Evolutionary conservation across 1,139 yeast species (phyloP).

Genomic region (Geotrichum candidum): DNA sequence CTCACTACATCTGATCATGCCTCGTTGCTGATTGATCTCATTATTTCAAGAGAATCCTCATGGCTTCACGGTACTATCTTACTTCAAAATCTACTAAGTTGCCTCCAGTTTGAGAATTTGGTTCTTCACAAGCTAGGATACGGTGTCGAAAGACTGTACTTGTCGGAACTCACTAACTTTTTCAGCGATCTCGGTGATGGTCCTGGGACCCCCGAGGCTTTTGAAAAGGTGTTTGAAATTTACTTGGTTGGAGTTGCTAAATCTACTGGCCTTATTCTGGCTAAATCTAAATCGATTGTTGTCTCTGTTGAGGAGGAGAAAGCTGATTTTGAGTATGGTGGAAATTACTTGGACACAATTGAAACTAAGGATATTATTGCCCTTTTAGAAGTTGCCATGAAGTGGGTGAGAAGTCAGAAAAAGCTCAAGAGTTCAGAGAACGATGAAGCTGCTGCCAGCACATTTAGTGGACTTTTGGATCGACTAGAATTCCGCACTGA

Average conservation of each 20-base stretch:
- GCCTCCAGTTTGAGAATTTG: slow-evolving; percentile 34
- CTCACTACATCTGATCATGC: slow-evolving; percentile 25
- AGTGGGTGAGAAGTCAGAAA: slow-evolving; percentile 13
- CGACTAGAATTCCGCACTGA: slow-evolving; percentile 23
- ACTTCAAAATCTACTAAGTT: slow-evolving; percentile 35
- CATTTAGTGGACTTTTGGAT: slow-evolving; percentile 13
- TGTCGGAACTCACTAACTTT: slow-evolving; percentile 3
- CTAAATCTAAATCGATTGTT: slow-evolving; percentile 1
- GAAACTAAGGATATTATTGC: slow-evolving; percentile 22
- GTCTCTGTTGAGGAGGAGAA: slow-evolving; percentile 13
- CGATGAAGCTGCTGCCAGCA: slow-evolving; percentile 9
- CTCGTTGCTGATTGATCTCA: slow-evolving; percentile 29
- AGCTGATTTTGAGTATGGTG: slow-evolving; percentile 13
- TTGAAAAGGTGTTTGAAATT: slow-evolving; percentile 26
- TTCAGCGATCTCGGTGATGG: background rate
- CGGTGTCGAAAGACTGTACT: background rate
- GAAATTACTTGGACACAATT: slow-evolving; percentile 23
- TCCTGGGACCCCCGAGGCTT: slow-evolving; percentile 11
- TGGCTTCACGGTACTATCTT: slow-evolving; percentile 38
- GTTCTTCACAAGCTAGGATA: slow-evolving; percentile 20
- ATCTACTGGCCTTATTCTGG: slow-evolving; percentile 16
- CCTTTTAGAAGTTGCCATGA: slow-evolving; percentile 23
- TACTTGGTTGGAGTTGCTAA: slow-evolving; percentile 29
- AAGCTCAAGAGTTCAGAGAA: slow-evolving; percentile 1
- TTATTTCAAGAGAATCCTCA: slow-evolving; percentile 33